Conservation (phyloP, 2,329 filamentous ascomycete genomes). For the Fusarium begoniae region DNA sequence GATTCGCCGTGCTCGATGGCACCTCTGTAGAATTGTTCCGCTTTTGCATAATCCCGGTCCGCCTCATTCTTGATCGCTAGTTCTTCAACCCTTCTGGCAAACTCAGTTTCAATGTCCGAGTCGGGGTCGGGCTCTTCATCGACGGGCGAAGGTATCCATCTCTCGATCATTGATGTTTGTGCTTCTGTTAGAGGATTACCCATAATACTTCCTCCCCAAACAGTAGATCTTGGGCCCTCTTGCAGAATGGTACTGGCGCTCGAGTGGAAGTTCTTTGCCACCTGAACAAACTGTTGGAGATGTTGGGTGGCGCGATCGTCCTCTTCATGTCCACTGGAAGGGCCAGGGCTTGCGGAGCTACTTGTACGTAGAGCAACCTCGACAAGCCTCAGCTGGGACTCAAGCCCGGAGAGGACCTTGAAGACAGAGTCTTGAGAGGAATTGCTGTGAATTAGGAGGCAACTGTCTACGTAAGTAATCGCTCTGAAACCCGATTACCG, state of each 20-base stretch:
- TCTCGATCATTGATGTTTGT: neutral
- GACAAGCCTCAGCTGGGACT: neutral
- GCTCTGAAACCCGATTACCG: rapidly evolving
- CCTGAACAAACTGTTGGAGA: neutral
- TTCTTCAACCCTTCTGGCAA: neutral
- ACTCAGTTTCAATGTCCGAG: neutral
- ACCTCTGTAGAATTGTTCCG: neutral
- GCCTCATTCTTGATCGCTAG: neutral
- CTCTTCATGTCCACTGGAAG: neutral
- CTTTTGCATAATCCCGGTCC: neutral
- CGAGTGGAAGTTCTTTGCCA: neutral
- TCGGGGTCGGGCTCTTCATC: neutral
- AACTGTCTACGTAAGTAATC: neutral
- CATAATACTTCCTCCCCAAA: neutral
- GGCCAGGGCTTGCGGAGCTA: neutral
- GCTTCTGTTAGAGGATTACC: neutral
- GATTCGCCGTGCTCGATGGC: neutral
- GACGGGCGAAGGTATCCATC: neutral
- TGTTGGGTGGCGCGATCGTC: neutral
- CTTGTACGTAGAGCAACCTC: neutral
- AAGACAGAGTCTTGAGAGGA: neutral
- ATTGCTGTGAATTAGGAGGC: neutral
- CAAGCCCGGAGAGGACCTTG: neutral
- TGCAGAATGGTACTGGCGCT: neutral
- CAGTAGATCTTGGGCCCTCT: neutral